Evolutionary conservation across 1,284 basidiomycete genomes (phyloP), one percentile per base, ranked within the genome.

Genomic region (Ganoderma lucidum): DNA sequence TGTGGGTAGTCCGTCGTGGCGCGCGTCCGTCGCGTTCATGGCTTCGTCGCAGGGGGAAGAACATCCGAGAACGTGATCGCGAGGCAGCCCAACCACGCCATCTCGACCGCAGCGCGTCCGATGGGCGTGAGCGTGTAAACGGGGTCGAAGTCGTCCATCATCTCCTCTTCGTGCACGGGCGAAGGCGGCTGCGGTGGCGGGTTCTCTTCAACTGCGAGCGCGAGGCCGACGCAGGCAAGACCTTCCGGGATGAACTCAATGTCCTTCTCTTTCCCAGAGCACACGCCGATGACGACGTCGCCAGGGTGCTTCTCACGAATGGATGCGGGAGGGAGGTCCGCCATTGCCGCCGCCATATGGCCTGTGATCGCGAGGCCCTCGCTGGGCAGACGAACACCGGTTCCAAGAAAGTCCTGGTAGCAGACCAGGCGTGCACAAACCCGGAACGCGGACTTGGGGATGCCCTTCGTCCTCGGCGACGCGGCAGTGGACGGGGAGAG

Each of bases 51-150:
- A 9, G 72, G 72, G 55, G 72, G 69, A 19, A 37, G 67, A 64
- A 55, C 71, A 60, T 65, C 74, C 69, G 68, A 93, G 71, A 90
- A 92, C 69, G 89, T 91, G 69, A 95, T 83, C 10, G 93, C 91
- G 77, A 95, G 84, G 69, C 89, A 90, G 12, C 92, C 93, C 59
- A 92, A 82, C 91, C 93, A 95, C 32, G 89, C 89, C 91, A 94
- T 92, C 82, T 95, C 93, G 71, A 93, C 84, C 30, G 89, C 90
- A 2, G 93, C 91, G 70, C 87, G 85, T 42, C 93, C 93, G 64
- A 95, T 87, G 0, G 91, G 88, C 9, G 90, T 95, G 71, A 93
- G 81, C 64, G 84, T 78, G 62, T 83, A 77, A 63, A 83, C 79
- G 2, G 81, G 80, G 63, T 79, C 75, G 55, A 78, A 78, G 64